These are phyloP conservation scores for Canavalia gladiata DNA, from an alignment of 306 rosid species.

Conservation along the genomic window DNA sequence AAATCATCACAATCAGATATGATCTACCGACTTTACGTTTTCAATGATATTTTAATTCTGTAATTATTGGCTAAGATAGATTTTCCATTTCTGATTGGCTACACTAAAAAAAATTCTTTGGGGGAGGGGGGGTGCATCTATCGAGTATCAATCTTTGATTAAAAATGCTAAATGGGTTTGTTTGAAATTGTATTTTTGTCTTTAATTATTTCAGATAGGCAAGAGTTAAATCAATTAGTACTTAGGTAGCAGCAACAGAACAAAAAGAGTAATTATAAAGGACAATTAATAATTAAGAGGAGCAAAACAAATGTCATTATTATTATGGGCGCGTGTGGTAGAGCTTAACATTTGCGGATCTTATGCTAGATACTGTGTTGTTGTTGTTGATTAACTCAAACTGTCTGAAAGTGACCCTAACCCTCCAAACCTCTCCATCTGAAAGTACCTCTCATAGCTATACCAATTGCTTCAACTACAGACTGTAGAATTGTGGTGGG, in stretches of 20 bases:
- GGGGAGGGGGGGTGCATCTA: constrained; percentile 8
- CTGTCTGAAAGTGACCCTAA: constrained; percentile 53
- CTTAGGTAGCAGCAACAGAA: constrained; percentile 18
- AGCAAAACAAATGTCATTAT: constrained; percentile 47
- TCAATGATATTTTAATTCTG: constrained; percentile 56
- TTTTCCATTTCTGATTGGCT: constrained; percentile 53
- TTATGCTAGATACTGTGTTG: constrained; percentile 60
- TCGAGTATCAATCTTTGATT: constrained; percentile 39
- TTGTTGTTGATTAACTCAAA: constrained; percentile 49
- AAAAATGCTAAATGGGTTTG: constrained; percentile 35
- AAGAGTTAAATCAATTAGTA: constrained; percentile 38
- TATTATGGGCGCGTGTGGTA: constrained; percentile 73
- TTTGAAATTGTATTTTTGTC: constrained; percentile 43
- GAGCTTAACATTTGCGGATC: constrained; percentile 50
- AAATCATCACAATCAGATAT: constrained; percentile 77
- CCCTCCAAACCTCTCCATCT: constrained; percentile 17
- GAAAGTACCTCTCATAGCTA: constrained; percentile 24
- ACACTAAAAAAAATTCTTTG: constrained; percentile 20
- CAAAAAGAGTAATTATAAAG: constrained; percentile 44
- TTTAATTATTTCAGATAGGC: constrained; percentile 53
- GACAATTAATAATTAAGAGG: constrained; percentile 37
- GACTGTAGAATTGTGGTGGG: constrained; percentile 46
- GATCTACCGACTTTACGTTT: constrained; percentile 84
- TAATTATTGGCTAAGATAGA: constrained; percentile 51
- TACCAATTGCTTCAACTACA: constrained; percentile 51